These are phyloP conservation scores for Euphorbia corollata DNA, from an alignment of 441 rosid genomes.

Conservation along the genomic window DNA sequence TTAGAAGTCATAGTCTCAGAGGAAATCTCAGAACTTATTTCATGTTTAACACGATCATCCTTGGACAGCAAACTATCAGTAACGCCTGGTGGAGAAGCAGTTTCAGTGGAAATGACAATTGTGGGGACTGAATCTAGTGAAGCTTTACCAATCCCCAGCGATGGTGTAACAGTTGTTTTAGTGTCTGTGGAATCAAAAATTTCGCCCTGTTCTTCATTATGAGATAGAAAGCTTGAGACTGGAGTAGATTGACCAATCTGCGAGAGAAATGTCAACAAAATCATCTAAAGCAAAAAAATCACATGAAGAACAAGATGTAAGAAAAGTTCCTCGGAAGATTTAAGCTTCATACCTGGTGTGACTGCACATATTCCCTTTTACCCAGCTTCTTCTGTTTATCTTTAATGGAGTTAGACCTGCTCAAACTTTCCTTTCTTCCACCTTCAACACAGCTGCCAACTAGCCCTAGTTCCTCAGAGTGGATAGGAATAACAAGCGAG, in stretches of 20 bases:
- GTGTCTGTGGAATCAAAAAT: constrained; percentile 31
- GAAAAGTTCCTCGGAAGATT: constrained; percentile 12
- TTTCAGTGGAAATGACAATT: constrained; percentile 32
- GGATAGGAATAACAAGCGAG: constrained; percentile 22
- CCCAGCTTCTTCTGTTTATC: constrained; percentile 41
- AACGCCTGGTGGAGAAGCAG: constrained; percentile 25
- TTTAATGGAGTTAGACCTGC: constrained; percentile 49
- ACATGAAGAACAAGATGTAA: background rate
- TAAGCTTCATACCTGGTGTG: constrained; percentile 39
- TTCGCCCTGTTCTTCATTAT: constrained; percentile 26
- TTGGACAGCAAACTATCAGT: constrained; percentile 16
- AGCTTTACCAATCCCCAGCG: constrained; percentile 27
- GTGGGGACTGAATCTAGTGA: constrained; percentile 19
- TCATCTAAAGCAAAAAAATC: background rate
- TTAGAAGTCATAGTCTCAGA: constrained; percentile 23
- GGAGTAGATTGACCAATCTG: constrained; percentile 33
- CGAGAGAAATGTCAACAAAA: constrained; percentile 18
- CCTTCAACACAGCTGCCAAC: constrained; percentile 25
- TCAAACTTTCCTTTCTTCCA: constrained; percentile 35
- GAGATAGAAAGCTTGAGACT: constrained; percentile 19
- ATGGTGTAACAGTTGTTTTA: constrained; percentile 25
- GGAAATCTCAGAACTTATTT: constrained; percentile 26
- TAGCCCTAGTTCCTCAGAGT: constrained; percentile 27
- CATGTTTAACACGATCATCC: constrained; percentile 23
- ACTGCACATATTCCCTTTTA: constrained; percentile 39